These are phyloP conservation scores for Amauroascus niger DNA, from an alignment of 2,329 filamentous ascomycete species.

Conservation along the genomic window DNA sequence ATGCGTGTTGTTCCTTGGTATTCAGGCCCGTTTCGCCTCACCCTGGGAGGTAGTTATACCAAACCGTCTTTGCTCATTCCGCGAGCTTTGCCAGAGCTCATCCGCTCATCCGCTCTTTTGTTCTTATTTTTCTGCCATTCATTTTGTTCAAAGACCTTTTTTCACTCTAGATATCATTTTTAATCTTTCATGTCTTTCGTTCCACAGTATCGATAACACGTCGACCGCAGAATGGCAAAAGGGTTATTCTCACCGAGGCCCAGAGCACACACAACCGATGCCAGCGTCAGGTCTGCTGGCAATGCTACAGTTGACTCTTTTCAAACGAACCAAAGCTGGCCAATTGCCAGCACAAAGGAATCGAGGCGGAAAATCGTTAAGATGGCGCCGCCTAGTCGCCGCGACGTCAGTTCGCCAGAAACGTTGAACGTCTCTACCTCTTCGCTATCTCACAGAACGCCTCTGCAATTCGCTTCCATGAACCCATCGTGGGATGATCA, in stretches of 20 bases:
- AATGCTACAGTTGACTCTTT: neutral
- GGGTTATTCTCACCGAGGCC: conserved; percentile 25
- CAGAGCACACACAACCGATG: conserved; percentile 21
- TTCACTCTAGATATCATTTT: conserved; percentile 14
- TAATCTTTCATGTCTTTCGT: neutral
- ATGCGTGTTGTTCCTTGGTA: conserved; percentile 1
- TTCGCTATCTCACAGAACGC: conserved; percentile 4
- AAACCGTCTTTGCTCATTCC: conserved; percentile 11
- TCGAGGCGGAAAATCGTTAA: conserved; percentile 1
- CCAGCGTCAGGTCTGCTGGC: neutral
- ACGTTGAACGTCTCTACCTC: neutral
- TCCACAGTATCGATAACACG: neutral
- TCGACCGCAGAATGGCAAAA: conserved; percentile 22
- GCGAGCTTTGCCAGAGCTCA: conserved; percentile 13
- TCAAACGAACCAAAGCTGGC: neutral
- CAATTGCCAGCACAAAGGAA: neutral
- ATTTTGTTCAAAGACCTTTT: neutral
- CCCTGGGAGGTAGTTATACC: conserved; percentile 2
- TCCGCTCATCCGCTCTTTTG: conserved; percentile 5
- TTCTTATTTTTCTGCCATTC: conserved; percentile 10
- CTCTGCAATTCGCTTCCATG: conserved; percentile 13
- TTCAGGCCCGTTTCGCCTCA: conserved; percentile 12
- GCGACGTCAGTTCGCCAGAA: neutral
- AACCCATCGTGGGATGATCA: conserved; percentile 29
- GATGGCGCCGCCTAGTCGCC: neutral